Evolutionary conservation across 1,284 basidiomycete genomes (phyloP), one percentile per base, ranked within the genome.

Genomic region (Afroboletus lepidellus): DNA sequence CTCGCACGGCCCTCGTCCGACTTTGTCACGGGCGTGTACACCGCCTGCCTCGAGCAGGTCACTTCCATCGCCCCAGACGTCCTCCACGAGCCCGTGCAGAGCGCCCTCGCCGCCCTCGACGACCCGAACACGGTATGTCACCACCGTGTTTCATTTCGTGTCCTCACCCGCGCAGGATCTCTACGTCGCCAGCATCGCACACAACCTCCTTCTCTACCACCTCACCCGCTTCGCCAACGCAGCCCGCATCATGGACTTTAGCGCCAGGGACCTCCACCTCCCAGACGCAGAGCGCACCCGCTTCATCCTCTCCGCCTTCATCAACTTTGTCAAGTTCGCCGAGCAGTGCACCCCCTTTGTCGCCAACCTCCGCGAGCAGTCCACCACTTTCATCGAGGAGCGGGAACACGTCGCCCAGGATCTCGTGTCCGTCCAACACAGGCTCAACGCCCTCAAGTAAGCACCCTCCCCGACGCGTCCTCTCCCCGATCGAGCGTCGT

Each of bases 251-350:
- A 77, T 83, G 55, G 84, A 87, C 66, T 94, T 95, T 69, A 84
- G 77, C 56, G 74, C 89, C 46, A 80, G 78, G 56, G 94, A 96
- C 60, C 69, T 96, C 9, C 77, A 78, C 44, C 77, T 77, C 42
- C 93, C 93, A 1, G 86, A 90, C 24, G 73, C 83, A 20, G 77
- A 83, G 30, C 81, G 92, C 23, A 88, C 92, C 0, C 75, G 85
- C 15, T 76, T 79, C 44, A 77, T 90, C 39, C 77, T 97, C 53
- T 92, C 90, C 36, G 93, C 88, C 0, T 87, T 97, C 57, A 87
- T 95, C 75, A 97, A 97, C 72, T 93, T 94, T 69, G 83, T 92
- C 66, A 92, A 92, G 70, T 96, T 95, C 68, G 85, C 84, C 25
- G 84, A 88, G 58, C 86, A 92, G 59, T 85, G 85, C 58, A 76